Conservation (phyloP, 2,329 filamentous ascomycete species). For the Metarhizium guizhouense region DNA sequence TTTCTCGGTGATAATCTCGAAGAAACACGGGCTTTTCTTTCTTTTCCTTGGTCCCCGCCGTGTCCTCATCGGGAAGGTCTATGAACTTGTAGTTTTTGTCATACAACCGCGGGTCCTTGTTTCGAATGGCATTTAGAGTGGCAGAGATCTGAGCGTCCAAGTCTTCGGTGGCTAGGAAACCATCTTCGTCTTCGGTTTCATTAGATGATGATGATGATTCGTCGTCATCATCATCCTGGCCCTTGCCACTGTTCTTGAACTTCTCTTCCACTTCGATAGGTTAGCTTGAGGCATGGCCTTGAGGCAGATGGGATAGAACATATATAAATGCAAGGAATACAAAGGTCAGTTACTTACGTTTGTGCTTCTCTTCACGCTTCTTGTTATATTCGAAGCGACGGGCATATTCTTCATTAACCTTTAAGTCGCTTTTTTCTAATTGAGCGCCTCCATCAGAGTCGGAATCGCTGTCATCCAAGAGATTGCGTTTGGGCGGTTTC, state of each 20-base stretch:
- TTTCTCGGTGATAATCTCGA: constrained; percentile 85
- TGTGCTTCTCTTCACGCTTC: constrained; percentile 79
- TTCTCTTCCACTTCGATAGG: constrained; percentile 71
- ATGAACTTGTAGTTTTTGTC: constrained; percentile 76
- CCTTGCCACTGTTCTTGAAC: constrained; percentile 43
- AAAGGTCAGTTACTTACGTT: constrained; percentile 36
- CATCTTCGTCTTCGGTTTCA: constrained; percentile 85
- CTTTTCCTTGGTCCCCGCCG: constrained; percentile 34
- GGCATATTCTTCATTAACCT: constrained; percentile 86
- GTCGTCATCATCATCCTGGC: constrained; percentile 22
- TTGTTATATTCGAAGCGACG: constrained; percentile 93
- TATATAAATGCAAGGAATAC: not conserved
- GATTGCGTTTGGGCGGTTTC: constrained; percentile 33
- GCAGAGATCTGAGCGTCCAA: constrained; percentile 82
- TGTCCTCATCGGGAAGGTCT: constrained; percentile 46
- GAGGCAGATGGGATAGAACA: not conserved
- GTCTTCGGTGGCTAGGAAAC: constrained; percentile 73
- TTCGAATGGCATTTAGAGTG: constrained; percentile 77
- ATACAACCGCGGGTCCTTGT: constrained; percentile 87
- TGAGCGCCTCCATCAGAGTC: constrained; percentile 36
- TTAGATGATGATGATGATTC: constrained; percentile 60
- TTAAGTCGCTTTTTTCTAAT: constrained; percentile 46
- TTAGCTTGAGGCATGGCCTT: constrained; percentile 6
- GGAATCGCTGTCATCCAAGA: constrained; percentile 47
- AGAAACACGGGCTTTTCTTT: constrained; percentile 80